Evolutionary conservation across 345 rosid species (phyloP), one percentile per base, ranked within the genome.

Genomic region (Draba incana): DNA sequence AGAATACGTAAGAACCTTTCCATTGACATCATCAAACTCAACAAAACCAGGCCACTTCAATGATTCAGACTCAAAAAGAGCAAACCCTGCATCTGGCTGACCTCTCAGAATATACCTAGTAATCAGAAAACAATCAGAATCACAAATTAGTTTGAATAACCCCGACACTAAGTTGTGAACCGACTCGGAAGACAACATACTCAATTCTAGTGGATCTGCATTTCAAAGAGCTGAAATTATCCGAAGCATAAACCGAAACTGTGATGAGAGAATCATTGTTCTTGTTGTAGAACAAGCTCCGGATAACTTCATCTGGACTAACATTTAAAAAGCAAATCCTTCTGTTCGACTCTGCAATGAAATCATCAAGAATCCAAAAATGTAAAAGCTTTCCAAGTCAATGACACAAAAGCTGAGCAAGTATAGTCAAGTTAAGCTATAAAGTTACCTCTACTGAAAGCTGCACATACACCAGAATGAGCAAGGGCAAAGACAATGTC

Each of bases 41-140:
- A 93, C 98, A 81, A 93, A 93, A 14, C 98, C 98, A 20, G 98
- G 98, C 98, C 98, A 93, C 72, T 90, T 93, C 48, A 93, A 81
- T n/a, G 96, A 88, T 57, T 93, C 97, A 3, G 98, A 92, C 77
- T 90, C 97, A 77, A 92, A 90, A 66, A 93, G 90, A 10, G 98
- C 83, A 79, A 93, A 93, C 27, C 97, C 97, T 45, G 90, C 89
- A 82, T 90, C 98, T 12, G 97, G 97, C 80, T 90, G 84, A 62
- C 92, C 92, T 81, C 97, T 86, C 60, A 85, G 76, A 49, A 93
- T 93, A 75, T 88, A 92, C 81, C 98, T 92, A 77, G 80, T 15
- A 47, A 62, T 52, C 42, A 52, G 20, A 52, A 37, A 35, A 1
- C 13, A 47, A 58, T 52, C 42, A 57, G 20, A 52, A 37, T 28